These are phyloP conservation scores for Salinomyces thailandicus DNA, from an alignment of 2,329 filamentous ascomycete genomes.

Conservation along the genomic window DNA sequence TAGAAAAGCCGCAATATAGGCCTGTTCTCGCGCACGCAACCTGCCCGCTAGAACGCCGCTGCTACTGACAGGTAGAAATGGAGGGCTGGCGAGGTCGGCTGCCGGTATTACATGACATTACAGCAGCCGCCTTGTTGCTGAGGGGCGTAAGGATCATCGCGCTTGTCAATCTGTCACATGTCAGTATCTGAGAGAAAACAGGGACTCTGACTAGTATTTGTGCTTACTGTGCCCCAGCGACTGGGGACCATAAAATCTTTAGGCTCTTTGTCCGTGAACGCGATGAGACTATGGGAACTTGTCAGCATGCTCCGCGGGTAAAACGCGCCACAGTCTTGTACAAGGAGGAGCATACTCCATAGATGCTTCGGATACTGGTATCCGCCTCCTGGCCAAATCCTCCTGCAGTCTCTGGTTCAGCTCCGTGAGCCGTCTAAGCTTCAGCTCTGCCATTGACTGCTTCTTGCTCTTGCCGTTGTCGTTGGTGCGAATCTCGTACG, in stretches of 20 bases:
- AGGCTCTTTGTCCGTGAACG: constrained; percentile 88
- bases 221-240: constrained; percentile 70
- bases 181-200: neutral
- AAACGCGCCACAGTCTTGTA: neutral
- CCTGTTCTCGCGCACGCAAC: neutral
- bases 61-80: constrained; percentile 6
- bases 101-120: constrained; percentile 65
- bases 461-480: constrained; percentile 77
- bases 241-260: constrained; percentile 98
- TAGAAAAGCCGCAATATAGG: neutral
- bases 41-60: constrained; percentile 6
- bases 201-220: neutral
- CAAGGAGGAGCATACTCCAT: constrained; percentile 34
- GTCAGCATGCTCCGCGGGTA: constrained; percentile 6
- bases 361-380: constrained; percentile 88
- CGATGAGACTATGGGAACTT: constrained; percentile 62
- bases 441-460: constrained; percentile 98
- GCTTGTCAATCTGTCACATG: constrained; percentile 65
- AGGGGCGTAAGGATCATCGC: constrained; percentile 96
- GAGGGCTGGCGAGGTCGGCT: neutral
- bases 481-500: constrained; percentile 56
- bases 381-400: constrained; percentile 87
- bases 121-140: constrained; percentile 91
- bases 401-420: constrained; percentile 92
- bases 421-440: constrained; percentile 90